phyloP scores from a whole-genome alignment of 148 eudicot genomes.

The Amaranthus cruentus region DNA sequence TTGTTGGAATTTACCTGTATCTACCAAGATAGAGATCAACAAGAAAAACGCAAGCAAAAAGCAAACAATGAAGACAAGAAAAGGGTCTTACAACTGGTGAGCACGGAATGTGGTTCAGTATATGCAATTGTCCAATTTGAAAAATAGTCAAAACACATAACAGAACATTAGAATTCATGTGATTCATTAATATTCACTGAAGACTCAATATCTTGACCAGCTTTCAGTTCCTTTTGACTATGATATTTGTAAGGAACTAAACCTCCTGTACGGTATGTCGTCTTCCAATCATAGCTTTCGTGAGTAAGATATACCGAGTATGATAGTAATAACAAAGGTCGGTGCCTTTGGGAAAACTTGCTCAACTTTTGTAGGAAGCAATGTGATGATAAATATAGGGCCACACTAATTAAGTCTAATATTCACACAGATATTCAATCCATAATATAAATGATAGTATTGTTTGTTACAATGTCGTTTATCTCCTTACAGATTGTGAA shows the following conservation, averaged over 20 bases:
- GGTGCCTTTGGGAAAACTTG: no score
- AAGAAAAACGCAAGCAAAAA: not conserved
- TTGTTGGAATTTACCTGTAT: not conserved
- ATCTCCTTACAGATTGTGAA: no score
- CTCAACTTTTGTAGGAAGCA: no score
- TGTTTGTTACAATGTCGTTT: not conserved
- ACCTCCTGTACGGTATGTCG: not conserved
- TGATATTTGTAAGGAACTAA: conserved; percentile 3
- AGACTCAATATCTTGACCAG: not conserved
- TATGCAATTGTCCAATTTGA: conserved; percentile 1
- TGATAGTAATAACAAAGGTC: no score
- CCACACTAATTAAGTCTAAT: no score
- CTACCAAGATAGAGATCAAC: not conserved
- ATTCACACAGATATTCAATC: no score
- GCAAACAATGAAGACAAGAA: not conserved
- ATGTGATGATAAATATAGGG: no score
- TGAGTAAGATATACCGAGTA: no score
- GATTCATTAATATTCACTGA: not conserved
- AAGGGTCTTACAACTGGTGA: not conserved
- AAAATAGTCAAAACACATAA: not conserved
- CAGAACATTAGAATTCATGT: not conserved
- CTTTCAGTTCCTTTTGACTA: not conserved
- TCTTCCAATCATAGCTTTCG: no score
- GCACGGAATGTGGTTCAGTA: no score
- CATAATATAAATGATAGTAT: not conserved